Evolutionary conservation across 2,329 filamentous ascomycete genomes (phyloP).

Genomic region (Phyllosticta citribraziliensis): DNA sequence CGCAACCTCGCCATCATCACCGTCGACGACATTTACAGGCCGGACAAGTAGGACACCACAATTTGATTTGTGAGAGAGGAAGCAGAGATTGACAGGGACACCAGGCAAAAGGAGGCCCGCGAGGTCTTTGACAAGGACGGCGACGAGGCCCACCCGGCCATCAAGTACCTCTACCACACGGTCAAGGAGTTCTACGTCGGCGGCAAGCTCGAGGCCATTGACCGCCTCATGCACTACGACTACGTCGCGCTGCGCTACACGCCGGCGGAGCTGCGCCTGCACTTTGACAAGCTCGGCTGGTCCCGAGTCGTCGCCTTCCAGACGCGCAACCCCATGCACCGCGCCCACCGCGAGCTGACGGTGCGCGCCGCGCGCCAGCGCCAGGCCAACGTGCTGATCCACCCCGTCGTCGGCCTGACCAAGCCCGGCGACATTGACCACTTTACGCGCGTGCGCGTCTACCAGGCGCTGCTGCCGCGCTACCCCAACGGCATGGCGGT

Average conservation of each 20-base stretch:
- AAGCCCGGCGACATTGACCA: slow-evolving; percentile 99
- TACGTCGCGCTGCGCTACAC: slow-evolving; percentile 95
- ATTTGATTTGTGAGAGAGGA: slow-evolving; percentile 1
- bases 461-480: slow-evolving; percentile 89
- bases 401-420: slow-evolving; percentile 95
- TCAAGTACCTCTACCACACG: slow-evolving; percentile 77
- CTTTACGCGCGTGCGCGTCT: slow-evolving; percentile 97
- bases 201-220: slow-evolving; percentile 91
- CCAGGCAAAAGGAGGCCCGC: slow-evolving; percentile 76
- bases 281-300: slow-evolving; percentile 99
- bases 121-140: slow-evolving; percentile 73
- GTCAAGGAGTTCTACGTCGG: slow-evolving; percentile 86
- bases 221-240: slow-evolving; percentile 95
- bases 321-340: slow-evolving; percentile 95
- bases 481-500: slow-evolving; percentile 99
- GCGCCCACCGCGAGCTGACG: slow-evolving; percentile 93
- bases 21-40: slow-evolving; percentile 88
- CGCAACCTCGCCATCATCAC: slow-evolving; percentile 92
- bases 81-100: slow-evolving; percentile 15
- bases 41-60: slow-evolving; percentile 64
- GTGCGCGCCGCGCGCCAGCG: slow-evolving; percentile 91
- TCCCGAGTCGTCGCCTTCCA: slow-evolving; percentile 97
- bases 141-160: slow-evolving; percentile 81
- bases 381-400: slow-evolving; percentile 97
- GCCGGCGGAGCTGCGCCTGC: slow-evolving; percentile 82